Base-by-base conservation (phyloP, 257 asterid species). In the Knoxia roxburghii region DNA sequence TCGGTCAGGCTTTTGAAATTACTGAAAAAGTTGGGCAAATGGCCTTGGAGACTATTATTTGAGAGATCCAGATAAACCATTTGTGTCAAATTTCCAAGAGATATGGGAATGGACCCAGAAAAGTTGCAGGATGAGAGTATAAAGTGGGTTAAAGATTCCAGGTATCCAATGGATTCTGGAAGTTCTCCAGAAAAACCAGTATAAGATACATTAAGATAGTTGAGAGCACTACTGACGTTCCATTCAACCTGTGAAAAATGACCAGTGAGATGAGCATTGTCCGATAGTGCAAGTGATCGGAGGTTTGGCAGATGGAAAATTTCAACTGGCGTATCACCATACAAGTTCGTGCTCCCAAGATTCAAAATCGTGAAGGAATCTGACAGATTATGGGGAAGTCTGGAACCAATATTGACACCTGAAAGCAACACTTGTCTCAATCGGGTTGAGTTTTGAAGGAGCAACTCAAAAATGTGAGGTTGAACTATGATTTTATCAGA, bases 391-490 rank as follows among this genome's bases (percentile, higher is more conserved):
- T 15, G 13, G 7, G 77, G 77, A 20, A 78, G 21, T 27, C 7
- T 21, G 13, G 83, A 75, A 59, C 69, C 35, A 6, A 78, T 75
- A 30, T 50, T 30, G 4, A 35, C 9, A 1, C 39, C 32, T n/a
- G 43, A 1, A 14, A 78, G 77, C 3, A 45, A 18, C 56, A 75
- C 61, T 13, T 74, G 67, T 27, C 49, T 50, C n/a, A 75, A 20
- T 29, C 24, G 61, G 20, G 77, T 71, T 11, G 69, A 49, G 56
- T 78, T 78, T 39, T 64, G 80, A 64, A 78, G 75, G 35, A 78
- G 70, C 53, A 72, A 56, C 48, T 64, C 57, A 52, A 78, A 78
- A 50, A 43, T 58, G 3, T 20, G 53, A 8, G 76, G 75, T 23
- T 48, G 69, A 48, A 77, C 57, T 65, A 11, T 60, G 26, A 72